Evolutionary conservation across 208 protist genomes (phyloP).

Genomic region (Leishmania tarentolae): DNA sequence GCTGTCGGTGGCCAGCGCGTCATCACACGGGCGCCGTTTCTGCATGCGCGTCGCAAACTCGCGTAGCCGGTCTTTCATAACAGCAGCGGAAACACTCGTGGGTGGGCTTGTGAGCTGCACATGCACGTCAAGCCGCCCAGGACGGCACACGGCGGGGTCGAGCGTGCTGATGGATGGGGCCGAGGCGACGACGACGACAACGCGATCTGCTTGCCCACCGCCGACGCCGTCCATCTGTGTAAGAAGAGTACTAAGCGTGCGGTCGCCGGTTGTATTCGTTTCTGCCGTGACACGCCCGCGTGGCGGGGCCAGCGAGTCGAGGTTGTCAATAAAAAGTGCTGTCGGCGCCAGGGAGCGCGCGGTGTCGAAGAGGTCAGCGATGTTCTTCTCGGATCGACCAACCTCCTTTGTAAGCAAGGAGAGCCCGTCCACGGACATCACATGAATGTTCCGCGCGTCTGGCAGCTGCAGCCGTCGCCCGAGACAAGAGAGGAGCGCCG

Average conservation of each 20-base stretch:
- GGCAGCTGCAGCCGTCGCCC: constrained; percentile 47
- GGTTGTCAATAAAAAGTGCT: constrained; percentile 92
- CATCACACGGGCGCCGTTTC: neutral
- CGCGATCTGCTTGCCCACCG: constrained; percentile 18
- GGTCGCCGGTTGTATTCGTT: constrained; percentile 74
- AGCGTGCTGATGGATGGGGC: constrained; percentile 62
- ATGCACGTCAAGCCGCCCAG: constrained; percentile 88
- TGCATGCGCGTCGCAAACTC: constrained; percentile 13
- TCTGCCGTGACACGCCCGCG: constrained; percentile 52
- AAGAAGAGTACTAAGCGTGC: constrained; percentile 89
- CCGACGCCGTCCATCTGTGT: constrained; percentile 92
- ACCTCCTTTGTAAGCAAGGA: constrained; percentile 89
- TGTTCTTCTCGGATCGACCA: constrained; percentile 87
- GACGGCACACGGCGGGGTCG: constrained; percentile 84
- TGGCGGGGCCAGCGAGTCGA: constrained; percentile 88
- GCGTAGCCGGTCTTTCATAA: constrained; percentile 27
- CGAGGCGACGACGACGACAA: constrained; percentile 86
- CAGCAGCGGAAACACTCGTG: neutral
- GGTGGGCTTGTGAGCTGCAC: constrained; percentile 46
- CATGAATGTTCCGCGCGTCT: constrained; percentile 42
- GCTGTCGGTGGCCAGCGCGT: neutral
- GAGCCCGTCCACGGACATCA: constrained; percentile 77
- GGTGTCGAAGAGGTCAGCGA: constrained; percentile 73
- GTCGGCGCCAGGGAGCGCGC: constrained; percentile 74
- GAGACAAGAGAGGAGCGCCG: constrained; percentile 67